Conservation (phyloP, 805 yeast genomes). For the Candida nitratophila region DNA sequence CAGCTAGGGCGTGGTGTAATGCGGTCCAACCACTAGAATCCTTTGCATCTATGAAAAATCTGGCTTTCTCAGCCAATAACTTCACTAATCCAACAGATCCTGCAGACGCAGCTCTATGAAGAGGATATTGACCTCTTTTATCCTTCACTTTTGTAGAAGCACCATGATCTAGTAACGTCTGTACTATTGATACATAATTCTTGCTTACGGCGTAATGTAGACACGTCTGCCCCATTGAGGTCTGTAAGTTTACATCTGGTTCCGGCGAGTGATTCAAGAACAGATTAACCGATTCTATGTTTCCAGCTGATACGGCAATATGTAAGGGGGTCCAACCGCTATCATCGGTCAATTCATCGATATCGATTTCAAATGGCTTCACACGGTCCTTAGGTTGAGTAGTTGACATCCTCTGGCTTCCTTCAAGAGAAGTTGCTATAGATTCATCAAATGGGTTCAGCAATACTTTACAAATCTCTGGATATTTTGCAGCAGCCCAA, state of each 20-base stretch:
- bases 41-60: conserved; percentile 58
- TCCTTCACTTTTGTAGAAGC: conserved; percentile 67
- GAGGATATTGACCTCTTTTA: conserved; percentile 52
- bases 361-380: conserved; percentile 37
- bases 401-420: neutral
- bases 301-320: conserved; percentile 73
- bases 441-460: conserved; percentile 24
- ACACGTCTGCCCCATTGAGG: conserved; percentile 62
- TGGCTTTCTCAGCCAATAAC: conserved; percentile 42
- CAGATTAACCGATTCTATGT: conserved; percentile 40
- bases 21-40: conserved; percentile 81
- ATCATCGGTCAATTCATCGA: conserved; percentile 64
- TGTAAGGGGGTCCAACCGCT: conserved; percentile 90
- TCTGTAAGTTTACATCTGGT: conserved; percentile 55
- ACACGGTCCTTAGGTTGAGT: neutral
- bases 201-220: conserved; percentile 75
- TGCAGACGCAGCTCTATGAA: conserved; percentile 78
- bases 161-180: conserved; percentile 46
- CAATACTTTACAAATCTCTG: conserved; percentile 42
- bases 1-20: conserved; percentile 84
- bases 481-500: conserved; percentile 76
- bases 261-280: conserved; percentile 44
- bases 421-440: neutral
- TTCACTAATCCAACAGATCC: conserved; percentile 58
- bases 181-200: conserved; percentile 47